Evolutionary conservation across 2,329 filamentous ascomycete genomes (phyloP), one percentile per base, ranked within the genome.

Genomic region (Lecanosticta acicola): DNA sequence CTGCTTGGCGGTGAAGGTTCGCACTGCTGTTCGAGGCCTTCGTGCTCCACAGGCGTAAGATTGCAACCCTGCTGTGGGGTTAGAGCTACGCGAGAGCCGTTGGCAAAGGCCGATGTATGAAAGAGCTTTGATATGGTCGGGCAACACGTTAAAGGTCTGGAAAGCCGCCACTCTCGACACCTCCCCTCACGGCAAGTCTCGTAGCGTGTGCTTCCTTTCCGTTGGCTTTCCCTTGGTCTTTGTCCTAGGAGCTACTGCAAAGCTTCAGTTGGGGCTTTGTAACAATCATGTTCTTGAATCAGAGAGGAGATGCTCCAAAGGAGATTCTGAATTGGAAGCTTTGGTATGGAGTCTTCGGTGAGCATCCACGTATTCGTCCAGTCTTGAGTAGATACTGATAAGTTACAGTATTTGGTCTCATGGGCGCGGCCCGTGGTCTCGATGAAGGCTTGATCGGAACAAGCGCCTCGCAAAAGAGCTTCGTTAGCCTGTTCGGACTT

Each of bases 291-390:
- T 54, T 53, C 35, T 46, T 53, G 56, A 66, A 53, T 51, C 62
- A 44, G 48, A 36, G 65, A 44, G 67, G 79, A 71, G 77, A 78
- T 48, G 84, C 86, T 49, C 85, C 85, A 3, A 75, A 76, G 45
- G 79, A 85, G 60, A 77, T 82, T 51, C 79, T 88, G 64, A 90
- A 90, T 69, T 88, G 84, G 84, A 75, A 80, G 36, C 73, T 90
- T 50, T 88, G 84, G 82, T 87, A 85, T 65, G 81, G 84, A 34
- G 83, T 89, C 44, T 62, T 86, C 51, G 61, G 59, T 62, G 39
- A 55, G 59, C 43, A 18, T 26, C 44, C 20, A 39, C 20, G 32
- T 29, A 35, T 10, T 29, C 8, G 5, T 18, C 32, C 14, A 21
- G 16, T 32, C 32, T 21, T 26, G 32, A 35, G 16, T 33, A 34